These are phyloP conservation scores for Mrakia frigida DNA, from an alignment of 768 basidiomycete species.

Conservation along the genomic window DNA sequence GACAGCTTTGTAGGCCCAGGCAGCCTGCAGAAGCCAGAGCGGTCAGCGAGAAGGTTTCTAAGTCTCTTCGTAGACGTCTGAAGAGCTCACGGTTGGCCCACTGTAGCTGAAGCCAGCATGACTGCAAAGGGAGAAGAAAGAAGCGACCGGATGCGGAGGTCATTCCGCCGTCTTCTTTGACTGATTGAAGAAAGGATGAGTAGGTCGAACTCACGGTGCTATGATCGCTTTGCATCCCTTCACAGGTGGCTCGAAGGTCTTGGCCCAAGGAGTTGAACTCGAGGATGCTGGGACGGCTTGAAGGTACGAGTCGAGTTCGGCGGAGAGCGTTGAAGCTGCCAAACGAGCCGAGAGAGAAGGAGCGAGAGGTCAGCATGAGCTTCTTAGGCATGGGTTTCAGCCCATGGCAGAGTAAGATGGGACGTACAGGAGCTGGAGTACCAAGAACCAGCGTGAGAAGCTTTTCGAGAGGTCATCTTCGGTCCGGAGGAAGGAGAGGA, in stretches of 20 bases:
- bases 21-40: slow-evolving; percentile 50
- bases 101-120: slow-evolving; percentile 97
- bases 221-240: slow-evolving; percentile 78
- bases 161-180: neutral
- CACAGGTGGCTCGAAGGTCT: slow-evolving; percentile 59
- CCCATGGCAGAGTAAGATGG: neutral
- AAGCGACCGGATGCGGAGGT: neutral
- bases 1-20: slow-evolving; percentile 91
- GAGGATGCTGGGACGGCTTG: slow-evolving; percentile 52
- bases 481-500: neutral
- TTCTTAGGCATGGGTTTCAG: neutral
- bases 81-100: slow-evolving; percentile 56
- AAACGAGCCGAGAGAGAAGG: slow-evolving; percentile 23
- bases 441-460: slow-evolving; percentile 88
- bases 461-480: slow-evolving; percentile 40
- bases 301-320: slow-evolving; percentile 60
- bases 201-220: slow-evolving; percentile 67
- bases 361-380: neutral
- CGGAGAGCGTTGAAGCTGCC: slow-evolving; percentile 48
- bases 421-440: slow-evolving; percentile 64
- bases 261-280: slow-evolving; percentile 32
- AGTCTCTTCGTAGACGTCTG: neutral
- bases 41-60: neutral
- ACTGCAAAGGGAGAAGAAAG: slow-evolving; percentile 46
- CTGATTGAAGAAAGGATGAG: neutral